Conservation (phyloP, 306 rosid species). For the Morella rubra region DNA sequence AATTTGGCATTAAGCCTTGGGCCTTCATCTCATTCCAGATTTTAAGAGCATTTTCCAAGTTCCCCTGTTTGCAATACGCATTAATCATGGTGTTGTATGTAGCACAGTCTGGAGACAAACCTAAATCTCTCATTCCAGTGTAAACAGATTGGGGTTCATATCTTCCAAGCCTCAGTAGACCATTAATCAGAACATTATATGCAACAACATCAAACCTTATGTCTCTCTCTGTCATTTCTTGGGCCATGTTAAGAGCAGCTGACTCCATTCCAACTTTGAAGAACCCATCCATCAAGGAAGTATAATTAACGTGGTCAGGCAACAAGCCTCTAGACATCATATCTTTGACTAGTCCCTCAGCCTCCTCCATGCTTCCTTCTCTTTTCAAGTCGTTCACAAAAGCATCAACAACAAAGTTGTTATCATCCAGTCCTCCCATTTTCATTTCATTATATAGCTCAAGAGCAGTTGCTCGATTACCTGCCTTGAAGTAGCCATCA, state of each 20-base stretch:
- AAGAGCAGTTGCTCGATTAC: constrained; percentile 57
- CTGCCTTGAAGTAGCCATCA: constrained; percentile 62
- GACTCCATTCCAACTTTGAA: constrained; percentile 65
- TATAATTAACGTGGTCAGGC: constrained; percentile 72
- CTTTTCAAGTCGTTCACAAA: constrained; percentile 74
- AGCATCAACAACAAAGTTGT: constrained; percentile 60
- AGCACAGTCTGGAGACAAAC: constrained; percentile 73
- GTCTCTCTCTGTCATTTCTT: constrained; percentile 70
- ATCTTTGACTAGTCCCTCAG: constrained; percentile 53
- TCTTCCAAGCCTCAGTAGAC: constrained; percentile 72
- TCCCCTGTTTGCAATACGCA: constrained; percentile 61
- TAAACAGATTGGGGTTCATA: constrained; percentile 62
- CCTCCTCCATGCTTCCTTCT: constrained; percentile 63
- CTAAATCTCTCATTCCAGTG: constrained; percentile 59
- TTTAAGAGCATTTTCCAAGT: constrained; percentile 50
- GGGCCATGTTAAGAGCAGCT: constrained; percentile 58
- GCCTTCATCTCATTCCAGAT: constrained; percentile 83
- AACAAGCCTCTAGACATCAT: constrained; percentile 58
- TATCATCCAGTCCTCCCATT: constrained; percentile 58
- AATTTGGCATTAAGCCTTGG: constrained; percentile 57
- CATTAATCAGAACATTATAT: constrained; percentile 74
- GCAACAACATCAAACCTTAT: constrained; percentile 71
- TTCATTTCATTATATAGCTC: constrained; percentile 72
- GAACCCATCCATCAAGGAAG: constrained; percentile 80
- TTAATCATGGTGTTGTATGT: constrained; percentile 74